Percentiles rank a stretch among this genome's conserved stretches.
phyloP scores from a whole-genome alignment of 768 basidiomycete genomes.

The Termitomyces eurrhizus region DNA sequence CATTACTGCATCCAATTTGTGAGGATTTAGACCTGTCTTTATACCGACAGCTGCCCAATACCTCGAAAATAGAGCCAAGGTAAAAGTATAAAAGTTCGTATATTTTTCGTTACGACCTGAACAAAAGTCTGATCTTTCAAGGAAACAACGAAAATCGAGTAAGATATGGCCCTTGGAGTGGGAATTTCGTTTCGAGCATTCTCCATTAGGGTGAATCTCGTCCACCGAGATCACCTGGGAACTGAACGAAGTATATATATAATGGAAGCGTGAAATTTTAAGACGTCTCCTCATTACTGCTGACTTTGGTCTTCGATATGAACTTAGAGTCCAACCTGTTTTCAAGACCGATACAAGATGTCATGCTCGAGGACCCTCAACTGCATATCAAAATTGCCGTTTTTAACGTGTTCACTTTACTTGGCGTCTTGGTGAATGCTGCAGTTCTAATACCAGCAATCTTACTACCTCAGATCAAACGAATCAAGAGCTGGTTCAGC shows the following conservation, averaged over 20 bases:
- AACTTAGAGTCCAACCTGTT: neutral
- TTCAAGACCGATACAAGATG: neutral
- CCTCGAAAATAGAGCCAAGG: no score
- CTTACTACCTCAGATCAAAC: neutral
- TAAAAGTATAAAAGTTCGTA: no score
- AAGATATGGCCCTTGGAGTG: no score
- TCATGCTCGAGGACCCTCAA: neutral
- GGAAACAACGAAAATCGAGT: no score
- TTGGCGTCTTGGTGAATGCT: neutral
- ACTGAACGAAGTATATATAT: neutral
- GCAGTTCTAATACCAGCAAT: slow-evolving; percentile 1
- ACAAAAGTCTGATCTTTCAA: no score
- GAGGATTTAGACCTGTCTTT: no score
- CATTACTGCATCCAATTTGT: no score
- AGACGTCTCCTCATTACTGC: no score
- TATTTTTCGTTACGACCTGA: no score
- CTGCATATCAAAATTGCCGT: neutral
- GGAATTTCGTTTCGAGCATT: no score
- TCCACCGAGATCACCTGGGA: neutral
- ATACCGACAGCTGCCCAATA: no score
- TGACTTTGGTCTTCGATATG: neutral
- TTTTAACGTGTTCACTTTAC: neutral
- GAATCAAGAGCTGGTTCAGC: slow-evolving; percentile 2
- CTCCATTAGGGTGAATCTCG: no score
- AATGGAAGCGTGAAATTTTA: neutral